Percentiles rank a stretch among this genome's conserved stretches.
Evolutionary conservation across 1,284 basidiomycete species (phyloP).

Genomic region (Leccinum huronense): DNA sequence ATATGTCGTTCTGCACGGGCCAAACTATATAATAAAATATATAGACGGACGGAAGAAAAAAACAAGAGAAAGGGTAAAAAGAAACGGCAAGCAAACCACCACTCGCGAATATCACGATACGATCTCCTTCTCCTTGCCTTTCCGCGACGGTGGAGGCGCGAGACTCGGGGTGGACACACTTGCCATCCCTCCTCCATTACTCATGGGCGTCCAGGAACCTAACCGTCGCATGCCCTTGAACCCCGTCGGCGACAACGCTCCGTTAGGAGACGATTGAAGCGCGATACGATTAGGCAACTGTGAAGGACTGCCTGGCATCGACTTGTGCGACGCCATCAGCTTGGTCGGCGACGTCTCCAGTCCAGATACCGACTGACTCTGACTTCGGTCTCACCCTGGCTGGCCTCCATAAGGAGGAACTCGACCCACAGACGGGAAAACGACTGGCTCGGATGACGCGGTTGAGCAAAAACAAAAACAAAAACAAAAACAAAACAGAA

Average conservation of each 20-base stretch:
- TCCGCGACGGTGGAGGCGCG: slow-evolving; percentile 40
- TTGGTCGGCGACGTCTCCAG: slow-evolving; percentile 35
- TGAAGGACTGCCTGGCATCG: slow-evolving; percentile 53
- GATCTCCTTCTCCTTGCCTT: slow-evolving; percentile 48
- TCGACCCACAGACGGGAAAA: slow-evolving; percentile 96
- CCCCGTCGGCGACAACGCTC: slow-evolving; percentile 34
- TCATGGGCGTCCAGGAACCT: slow-evolving; percentile 44
- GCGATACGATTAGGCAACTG: slow-evolving; percentile 27
- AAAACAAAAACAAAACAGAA: too few relatives aligned
- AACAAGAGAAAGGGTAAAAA: not conserved
- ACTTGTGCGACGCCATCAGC: slow-evolving; percentile 36
- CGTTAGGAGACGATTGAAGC: slow-evolving; percentile 18
- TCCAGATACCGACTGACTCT: slow-evolving; percentile 7
- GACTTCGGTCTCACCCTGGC: slow-evolving; percentile 44
- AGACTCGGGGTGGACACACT: slow-evolving; percentile 54
- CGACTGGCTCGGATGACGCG: slow-evolving; percentile 54
- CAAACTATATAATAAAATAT: not conserved
- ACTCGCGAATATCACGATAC: slow-evolving; percentile 14
- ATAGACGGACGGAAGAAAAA: not conserved
- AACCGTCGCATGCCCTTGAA: slow-evolving; percentile 45
- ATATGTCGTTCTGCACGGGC: not conserved
- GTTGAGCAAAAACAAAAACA: slow-evolving; percentile 1
- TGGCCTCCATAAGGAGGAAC: slow-evolving; percentile 88
- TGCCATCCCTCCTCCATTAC: slow-evolving; percentile 41
- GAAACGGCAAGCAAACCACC: not conserved